A percentile compares a stretch with the other conserved stretches of the same genome.
phyloP scores from a whole-genome alignment of 129 eudicot species.

The Chrysanthemum lavandulifolium region DNA sequence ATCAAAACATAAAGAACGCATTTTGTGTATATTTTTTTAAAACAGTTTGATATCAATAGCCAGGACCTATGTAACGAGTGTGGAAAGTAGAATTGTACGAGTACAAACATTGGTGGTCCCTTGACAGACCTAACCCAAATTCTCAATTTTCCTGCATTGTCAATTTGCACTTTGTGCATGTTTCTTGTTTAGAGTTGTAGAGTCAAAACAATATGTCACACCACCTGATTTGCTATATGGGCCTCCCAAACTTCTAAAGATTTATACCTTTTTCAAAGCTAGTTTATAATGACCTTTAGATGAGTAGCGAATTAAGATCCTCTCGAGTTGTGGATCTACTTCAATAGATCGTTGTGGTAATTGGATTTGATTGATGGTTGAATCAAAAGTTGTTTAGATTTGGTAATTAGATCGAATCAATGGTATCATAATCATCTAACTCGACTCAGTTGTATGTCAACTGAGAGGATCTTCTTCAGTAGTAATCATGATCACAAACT shows the following conservation, averaged over 20 bases:
- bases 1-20: too few relatives aligned
- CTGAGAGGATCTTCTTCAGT: too few relatives aligned
- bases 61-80: slow-evolving; percentile 35
- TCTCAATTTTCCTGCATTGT: slow-evolving; percentile 18
- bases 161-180: slow-evolving; percentile 19
- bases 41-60: slow-evolving; percentile 16
- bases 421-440: too few relatives aligned
- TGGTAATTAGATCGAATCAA: too few relatives aligned
- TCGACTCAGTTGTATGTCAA: too few relatives aligned
- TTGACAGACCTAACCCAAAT: slow-evolving; percentile 27
- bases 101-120: slow-evolving; percentile 48
- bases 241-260: slow-evolving; percentile 37
- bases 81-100: slow-evolving; percentile 55
- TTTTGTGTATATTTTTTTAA: too few relatives aligned
- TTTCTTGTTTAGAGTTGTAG: slow-evolving; percentile 18
- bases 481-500: too few relatives aligned
- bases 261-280: slow-evolving; percentile 21
- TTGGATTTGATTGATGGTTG: too few relatives aligned
- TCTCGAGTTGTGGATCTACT: too few relatives aligned
- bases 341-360: too few relatives aligned
- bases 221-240: slow-evolving; percentile 33
- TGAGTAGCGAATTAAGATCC: too few relatives aligned
- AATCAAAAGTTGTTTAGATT: too few relatives aligned
- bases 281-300: neutral
- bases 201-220: slow-evolving; percentile 31